Base-by-base conservation (phyloP, 2,329 filamentous ascomycete species). In the Beauveria brongniartii region DNA sequence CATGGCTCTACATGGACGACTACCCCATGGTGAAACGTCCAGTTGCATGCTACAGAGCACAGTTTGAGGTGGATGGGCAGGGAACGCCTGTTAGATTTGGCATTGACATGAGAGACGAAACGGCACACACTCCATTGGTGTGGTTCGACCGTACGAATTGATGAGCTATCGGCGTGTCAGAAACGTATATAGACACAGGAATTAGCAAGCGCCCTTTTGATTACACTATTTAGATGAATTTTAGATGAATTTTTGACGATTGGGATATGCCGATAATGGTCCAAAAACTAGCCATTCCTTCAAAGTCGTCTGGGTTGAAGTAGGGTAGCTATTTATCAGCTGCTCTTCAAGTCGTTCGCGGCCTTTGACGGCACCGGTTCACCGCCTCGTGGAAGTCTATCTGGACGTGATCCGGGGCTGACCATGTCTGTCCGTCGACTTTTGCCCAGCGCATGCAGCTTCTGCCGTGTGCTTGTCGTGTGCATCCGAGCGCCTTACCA, bases 401-500 rank as follows among this genome's bases (percentile, higher is more conserved):
- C 55, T 24, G 66, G 65, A 40, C 69, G 69, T 47, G 65, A 59
- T 16, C 68, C 71, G 40, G 40, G 77, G 41, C 77, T 80, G 65
- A 77, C 80, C 50, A 76, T 61, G 61, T 77, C 80, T 6, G 50
- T 2, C 71, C 69, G 34, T 70, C 68, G 24, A 76, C 76, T 64
- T 75, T 79, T 24, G 69, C 63, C 63, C 78, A 80, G 34, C 77
- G 73, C 9, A 70, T 69, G 63, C 78, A 81, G 12, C 67, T 66
- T 6, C 67, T 60, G 30, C 70, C 70, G 0, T 73, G 73, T 0
- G 70, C 62, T 30, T 72, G 69, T 58, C 77, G 78, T 5, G 75
- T 74, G 55, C 78, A 81, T 66, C 73, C 72, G 14, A 80, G 69
- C 66, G 80, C 80, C 44, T 81, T 78, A 20, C 72, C 70, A 62